Evolutionary conservation across 345 rosid species (phyloP).

Genomic region (Dimocarpus longan): DNA sequence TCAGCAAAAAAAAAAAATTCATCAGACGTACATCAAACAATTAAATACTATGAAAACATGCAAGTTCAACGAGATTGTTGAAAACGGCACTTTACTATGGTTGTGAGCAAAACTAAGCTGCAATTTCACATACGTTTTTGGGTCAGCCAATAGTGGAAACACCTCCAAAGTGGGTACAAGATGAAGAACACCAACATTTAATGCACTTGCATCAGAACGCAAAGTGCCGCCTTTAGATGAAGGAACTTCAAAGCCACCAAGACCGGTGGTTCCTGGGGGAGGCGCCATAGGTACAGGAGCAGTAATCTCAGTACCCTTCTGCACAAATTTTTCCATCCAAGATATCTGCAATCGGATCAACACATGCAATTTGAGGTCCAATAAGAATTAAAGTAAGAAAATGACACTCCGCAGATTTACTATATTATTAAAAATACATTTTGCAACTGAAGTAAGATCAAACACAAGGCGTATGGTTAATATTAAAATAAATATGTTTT

Average conservation of each 20-base stretch:
- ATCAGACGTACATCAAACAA: too few species aligned
- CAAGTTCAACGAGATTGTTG: background rate
- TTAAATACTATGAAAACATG: background rate
- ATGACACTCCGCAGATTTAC: constrained; percentile 1
- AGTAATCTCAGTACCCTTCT: constrained; percentile 90
- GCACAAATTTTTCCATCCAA: constrained; percentile 98
- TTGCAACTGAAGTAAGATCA: background rate
- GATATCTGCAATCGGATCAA: constrained; percentile 67
- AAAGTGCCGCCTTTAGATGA: constrained; percentile 86
- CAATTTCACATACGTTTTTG: constrained; percentile 64
- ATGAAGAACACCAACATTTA: constrained; percentile 96
- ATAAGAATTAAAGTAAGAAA: background rate
- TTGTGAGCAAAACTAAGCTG: constrained; percentile 8
- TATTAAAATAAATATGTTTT: background rate
- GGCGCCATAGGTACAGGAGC: constrained; percentile 99
- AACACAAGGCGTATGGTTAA: background rate
- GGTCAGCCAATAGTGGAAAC: constrained; percentile 81
- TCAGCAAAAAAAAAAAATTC: background rate
- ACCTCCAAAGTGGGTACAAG: constrained; percentile 95
- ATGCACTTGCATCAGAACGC: constrained; percentile 96
- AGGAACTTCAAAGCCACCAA: constrained; percentile 99
- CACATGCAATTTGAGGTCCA: background rate
- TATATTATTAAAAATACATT: background rate
- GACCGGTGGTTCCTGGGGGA: constrained; percentile 94
- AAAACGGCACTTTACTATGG: background rate